Conservation (phyloP, 148 eudicot species). For the Cornus controversa region DNA sequence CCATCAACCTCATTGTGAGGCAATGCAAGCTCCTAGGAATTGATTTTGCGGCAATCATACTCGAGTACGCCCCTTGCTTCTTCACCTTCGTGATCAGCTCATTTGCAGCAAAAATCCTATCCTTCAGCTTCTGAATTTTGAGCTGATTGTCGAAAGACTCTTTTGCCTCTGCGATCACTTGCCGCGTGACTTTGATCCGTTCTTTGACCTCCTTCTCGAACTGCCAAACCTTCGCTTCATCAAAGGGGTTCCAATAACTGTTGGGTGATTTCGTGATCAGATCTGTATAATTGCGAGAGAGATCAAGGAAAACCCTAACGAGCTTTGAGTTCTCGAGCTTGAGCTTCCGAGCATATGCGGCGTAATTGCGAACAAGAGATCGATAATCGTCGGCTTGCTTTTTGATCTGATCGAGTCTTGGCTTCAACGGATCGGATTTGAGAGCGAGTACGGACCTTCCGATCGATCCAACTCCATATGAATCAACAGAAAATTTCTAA, state of each 20-base stretch:
- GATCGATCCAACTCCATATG: slow-evolving; percentile 20
- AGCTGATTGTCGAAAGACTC: slow-evolving; percentile 93
- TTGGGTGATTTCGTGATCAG: slow-evolving; percentile 40
- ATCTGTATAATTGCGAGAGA: slow-evolving; percentile 54
- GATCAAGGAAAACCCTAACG: slow-evolving; percentile 50
- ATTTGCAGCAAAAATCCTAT: slow-evolving; percentile 70
- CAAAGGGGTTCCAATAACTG: slow-evolving; percentile 44
- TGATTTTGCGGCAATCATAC: slow-evolving; percentile 94
- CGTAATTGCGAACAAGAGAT: slow-evolving; percentile 48
- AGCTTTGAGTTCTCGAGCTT: slow-evolving; percentile 70
- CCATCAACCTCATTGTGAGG: slow-evolving; percentile 86
- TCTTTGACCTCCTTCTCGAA: slow-evolving; percentile 95
- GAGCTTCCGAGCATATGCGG: slow-evolving; percentile 62
- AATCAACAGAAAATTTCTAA: slow-evolving; percentile 12
- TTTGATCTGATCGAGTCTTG: slow-evolving; percentile 56
- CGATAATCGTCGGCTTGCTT: slow-evolving; percentile 67
- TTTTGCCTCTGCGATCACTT: slow-evolving; percentile 79
- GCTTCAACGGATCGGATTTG: slow-evolving; percentile 61
- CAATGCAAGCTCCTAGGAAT: slow-evolving; percentile 94
- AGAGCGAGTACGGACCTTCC: slow-evolving; percentile 45
- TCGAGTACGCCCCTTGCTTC: slow-evolving; percentile 94
- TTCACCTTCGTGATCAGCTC: slow-evolving; percentile 84
- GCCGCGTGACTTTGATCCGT: slow-evolving; percentile 76
- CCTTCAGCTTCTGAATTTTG: slow-evolving; percentile 93
- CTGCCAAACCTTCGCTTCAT: slow-evolving; percentile 57